Percentiles rank a stretch among this genome's conserved stretches.
Evolutionary conservation across 225 moss, liverwort and hornwort species (phyloP).

Genomic region (Thuidium tamariscinum): DNA sequence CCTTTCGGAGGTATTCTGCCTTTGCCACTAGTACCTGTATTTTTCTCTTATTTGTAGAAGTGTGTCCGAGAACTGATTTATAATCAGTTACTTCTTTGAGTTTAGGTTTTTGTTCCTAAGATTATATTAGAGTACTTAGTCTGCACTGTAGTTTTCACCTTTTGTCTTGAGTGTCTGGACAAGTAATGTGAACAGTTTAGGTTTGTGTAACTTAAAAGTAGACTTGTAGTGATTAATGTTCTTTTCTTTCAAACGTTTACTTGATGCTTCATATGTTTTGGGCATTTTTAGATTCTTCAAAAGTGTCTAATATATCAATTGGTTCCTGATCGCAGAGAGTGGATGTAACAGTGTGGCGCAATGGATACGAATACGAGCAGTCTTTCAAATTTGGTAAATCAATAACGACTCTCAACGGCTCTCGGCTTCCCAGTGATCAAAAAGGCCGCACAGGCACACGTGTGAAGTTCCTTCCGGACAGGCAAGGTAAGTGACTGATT

Average conservation of each 20-base stretch:
- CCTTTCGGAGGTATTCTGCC: slow-evolving; percentile 63
- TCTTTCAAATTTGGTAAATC: slow-evolving; percentile 67
- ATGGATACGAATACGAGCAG: slow-evolving; percentile 65
- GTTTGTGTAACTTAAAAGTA: background rate
- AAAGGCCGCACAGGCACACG: slow-evolving; percentile 73
- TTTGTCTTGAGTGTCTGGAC: background rate
- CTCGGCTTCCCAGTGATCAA: slow-evolving; percentile 29
- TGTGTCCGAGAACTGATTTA: background rate
- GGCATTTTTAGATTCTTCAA: background rate
- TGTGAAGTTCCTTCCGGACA: slow-evolving; percentile 84
- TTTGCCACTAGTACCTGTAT: background rate
- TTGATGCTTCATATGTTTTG: background rate
- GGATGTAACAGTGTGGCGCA: slow-evolving; percentile 95
- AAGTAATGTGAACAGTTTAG: background rate
- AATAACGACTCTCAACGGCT: slow-evolving; percentile 38
- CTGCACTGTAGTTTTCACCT: background rate
- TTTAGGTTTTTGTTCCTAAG: background rate
- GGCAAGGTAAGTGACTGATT: slow-evolving; percentile 31
- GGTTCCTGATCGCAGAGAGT: slow-evolving; percentile 42
- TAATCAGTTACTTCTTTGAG: background rate
- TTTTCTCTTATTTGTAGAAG: background rate
- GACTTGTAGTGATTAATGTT: background rate
- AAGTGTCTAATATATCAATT: background rate
- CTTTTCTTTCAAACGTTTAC: background rate
- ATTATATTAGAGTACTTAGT: background rate